Percentiles rank a stretch among this genome's conserved stretches.
Conservation (phyloP, 164 flowering plant species). For the Magnolia changhungtana region DNA sequence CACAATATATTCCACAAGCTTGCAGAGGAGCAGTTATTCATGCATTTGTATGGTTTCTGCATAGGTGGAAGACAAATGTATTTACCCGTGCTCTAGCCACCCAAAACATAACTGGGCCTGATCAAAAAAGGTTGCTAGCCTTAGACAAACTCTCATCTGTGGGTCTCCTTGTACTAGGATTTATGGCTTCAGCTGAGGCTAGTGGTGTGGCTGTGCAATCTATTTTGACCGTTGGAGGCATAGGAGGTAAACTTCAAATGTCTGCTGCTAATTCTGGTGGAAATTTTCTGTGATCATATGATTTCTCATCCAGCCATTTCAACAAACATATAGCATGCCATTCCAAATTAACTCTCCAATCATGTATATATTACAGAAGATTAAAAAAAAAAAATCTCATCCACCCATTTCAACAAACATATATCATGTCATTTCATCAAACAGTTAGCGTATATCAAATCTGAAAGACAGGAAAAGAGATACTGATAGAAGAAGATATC, state of each 20-base stretch:
- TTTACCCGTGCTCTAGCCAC: constrained; percentile 48
- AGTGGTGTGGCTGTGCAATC: constrained; percentile 98
- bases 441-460: too few species aligned
- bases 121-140: constrained; percentile 59
- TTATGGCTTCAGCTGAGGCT: constrained; percentile 90
- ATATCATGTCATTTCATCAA: too few species aligned
- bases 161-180: constrained; percentile 68
- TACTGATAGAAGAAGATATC: too few species aligned
- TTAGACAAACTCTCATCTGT: constrained; percentile 77
- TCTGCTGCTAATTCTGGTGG: too few species aligned
- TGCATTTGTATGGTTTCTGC: constrained; percentile 81
- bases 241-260: constrained; percentile 58
- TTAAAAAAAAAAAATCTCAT: too few species aligned
- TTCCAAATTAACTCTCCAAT: too few species aligned
- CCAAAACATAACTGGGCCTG: constrained; percentile 16
- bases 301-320: too few species aligned
- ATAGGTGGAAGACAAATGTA: constrained; percentile 85
- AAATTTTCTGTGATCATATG: too few species aligned
- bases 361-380: too few species aligned
- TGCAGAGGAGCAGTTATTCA: constrained; percentile 82
- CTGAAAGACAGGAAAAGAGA: too few species aligned
- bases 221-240: constrained; percentile 84
- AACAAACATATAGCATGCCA: too few species aligned
- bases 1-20: constrained; percentile 56
- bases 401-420: too few species aligned